phyloP scores from a whole-genome alignment of 2,329 filamentous ascomycete genomes.

The Chaetomium strumarium region DNA sequence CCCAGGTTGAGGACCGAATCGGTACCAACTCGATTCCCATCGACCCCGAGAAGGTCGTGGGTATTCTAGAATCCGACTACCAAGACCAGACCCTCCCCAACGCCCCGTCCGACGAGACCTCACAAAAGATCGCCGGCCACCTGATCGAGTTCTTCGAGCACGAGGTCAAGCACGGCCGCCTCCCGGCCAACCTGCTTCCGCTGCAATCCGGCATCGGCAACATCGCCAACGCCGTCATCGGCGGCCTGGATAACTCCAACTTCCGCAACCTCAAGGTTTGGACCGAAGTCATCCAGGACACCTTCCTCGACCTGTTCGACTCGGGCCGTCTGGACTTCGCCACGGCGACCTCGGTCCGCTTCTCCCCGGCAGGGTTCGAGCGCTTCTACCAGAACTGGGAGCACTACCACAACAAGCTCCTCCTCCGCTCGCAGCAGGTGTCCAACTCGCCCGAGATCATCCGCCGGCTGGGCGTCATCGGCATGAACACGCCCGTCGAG shows the following conservation, averaged over 20 bases:
- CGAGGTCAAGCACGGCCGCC: conserved; percentile 71
- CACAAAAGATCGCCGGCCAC: conserved; percentile 67
- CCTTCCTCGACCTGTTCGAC: conserved; percentile 89
- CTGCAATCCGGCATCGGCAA: conserved; percentile 88
- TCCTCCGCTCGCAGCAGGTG: conserved; percentile 81
- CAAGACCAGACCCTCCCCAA: conserved; percentile 71
- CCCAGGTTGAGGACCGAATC: conserved; percentile 79
- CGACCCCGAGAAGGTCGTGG: conserved; percentile 76
- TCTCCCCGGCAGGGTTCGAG: conserved; percentile 85
- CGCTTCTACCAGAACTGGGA: conserved; percentile 88
- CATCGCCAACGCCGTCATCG: conserved; percentile 87
- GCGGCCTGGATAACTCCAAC: conserved; percentile 72
- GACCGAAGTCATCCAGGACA: conserved; percentile 91
- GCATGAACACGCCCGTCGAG: conserved; percentile 93
- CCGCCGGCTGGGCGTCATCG: conserved; percentile 77
- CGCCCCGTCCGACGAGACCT: conserved; percentile 66
- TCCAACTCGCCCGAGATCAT: conserved; percentile 91
- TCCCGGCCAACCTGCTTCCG: conserved; percentile 71
- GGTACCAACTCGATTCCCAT: conserved; percentile 76
- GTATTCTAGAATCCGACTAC: conserved; percentile 79
- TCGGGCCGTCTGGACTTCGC: conserved; percentile 82
- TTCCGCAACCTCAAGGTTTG: conserved; percentile 87
- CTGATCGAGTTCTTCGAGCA: conserved; percentile 80
- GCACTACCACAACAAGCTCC: conserved; percentile 70
- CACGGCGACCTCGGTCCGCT: conserved; percentile 82